phyloP scores from a whole-genome alignment of 208 protist genomes.

The Trypanosoma platydactyli region DNA sequence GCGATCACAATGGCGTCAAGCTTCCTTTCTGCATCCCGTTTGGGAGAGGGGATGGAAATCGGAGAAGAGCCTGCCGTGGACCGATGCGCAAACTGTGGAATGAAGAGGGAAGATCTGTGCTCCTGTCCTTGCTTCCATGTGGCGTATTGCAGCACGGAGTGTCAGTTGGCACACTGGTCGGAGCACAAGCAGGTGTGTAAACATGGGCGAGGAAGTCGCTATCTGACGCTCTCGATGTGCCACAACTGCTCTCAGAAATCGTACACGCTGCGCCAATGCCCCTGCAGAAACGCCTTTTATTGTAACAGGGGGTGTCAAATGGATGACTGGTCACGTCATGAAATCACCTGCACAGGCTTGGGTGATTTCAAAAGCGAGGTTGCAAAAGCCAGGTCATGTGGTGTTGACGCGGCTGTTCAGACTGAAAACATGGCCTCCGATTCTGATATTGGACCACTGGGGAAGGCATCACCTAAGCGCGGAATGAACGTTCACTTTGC shows the following conservation, averaged over 20 bases:
- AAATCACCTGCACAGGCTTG: background rate
- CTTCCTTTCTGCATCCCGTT: background rate
- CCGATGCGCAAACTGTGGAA: background rate
- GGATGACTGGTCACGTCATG: constrained; percentile 22
- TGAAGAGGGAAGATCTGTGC: constrained; percentile 1
- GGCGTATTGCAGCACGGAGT: constrained; percentile 39
- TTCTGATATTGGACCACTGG: background rate
- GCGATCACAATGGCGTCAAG: background rate
- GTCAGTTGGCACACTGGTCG: constrained; percentile 51
- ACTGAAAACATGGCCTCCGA: background rate
- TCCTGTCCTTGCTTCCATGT: constrained; percentile 38
- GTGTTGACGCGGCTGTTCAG: constrained; percentile 7
- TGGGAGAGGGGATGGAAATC: background rate
- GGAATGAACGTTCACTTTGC: background rate
- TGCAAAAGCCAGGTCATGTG: background rate
- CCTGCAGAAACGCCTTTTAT: constrained; percentile 30
- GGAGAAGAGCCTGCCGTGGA: background rate
- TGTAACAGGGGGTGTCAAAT: constrained; percentile 25
- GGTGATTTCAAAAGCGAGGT: background rate
- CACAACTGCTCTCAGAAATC: constrained; percentile 11
- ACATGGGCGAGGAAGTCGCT: background rate
- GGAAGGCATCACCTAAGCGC: background rate
- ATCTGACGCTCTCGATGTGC: constrained; percentile 4
- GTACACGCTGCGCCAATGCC: constrained; percentile 25
- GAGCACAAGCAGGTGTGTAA: constrained; percentile 22